Percentiles rank a stretch among this genome's conserved stretches.
Conservation (phyloP, 345 rosid species). For the Syzygium oleosum region DNA sequence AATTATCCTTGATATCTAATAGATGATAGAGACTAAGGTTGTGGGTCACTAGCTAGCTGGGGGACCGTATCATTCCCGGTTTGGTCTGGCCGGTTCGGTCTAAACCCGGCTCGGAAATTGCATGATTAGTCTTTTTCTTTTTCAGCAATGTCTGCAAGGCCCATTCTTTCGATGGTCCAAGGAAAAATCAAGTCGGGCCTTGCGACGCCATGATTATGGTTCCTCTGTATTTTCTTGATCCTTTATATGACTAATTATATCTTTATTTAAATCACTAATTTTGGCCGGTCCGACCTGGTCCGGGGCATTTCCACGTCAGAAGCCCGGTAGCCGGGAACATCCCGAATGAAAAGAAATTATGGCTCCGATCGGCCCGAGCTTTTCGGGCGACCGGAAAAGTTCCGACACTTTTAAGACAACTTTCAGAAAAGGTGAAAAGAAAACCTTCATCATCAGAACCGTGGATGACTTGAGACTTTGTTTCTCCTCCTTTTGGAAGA, state of each 20-base stretch:
- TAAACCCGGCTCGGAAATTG: neutral
- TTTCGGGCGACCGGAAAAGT: neutral
- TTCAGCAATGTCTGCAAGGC: neutral
- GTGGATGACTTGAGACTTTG: neutral
- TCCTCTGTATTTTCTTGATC: neutral
- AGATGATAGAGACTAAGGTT: neutral
- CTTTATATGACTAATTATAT: neutral
- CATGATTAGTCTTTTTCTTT: neutral
- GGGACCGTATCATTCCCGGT: neutral
- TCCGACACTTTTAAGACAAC: neutral
- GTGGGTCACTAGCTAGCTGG: neutral
- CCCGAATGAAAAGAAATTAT: neutral
- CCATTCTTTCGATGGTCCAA: neutral
- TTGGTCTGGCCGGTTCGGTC: neutral
- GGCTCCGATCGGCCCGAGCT: neutral
- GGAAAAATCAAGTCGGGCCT: neutral
- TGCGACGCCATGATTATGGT: neutral
- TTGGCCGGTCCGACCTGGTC: neutral
- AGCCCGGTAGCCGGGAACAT: neutral
- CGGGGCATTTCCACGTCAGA: neutral
- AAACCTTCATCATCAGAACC: neutral
- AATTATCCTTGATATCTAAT: neutral
- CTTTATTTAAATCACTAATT: neutral
- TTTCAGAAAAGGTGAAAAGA: neutral
- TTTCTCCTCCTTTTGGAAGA: neutral